Evolutionary conservation across 2,329 filamentous ascomycete genomes (phyloP).

Genomic region (Cladosporium sp.): DNA sequence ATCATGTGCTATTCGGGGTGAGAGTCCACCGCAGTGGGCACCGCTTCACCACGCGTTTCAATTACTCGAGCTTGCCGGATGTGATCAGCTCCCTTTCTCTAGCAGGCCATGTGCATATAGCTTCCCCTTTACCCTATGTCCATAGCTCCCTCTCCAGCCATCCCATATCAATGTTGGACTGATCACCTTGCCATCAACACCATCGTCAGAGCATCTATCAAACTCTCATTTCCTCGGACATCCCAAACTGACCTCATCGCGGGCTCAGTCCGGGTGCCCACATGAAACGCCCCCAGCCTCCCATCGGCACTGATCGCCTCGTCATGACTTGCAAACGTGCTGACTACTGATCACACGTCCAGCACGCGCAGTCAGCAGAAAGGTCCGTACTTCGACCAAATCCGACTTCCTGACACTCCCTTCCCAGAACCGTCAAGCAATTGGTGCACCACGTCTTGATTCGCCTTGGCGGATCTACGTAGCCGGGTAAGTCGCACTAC

Average conservation of each 20-base stretch:
- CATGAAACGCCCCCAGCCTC: constrained; percentile 12
- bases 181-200: too few relatives aligned
- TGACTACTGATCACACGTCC: background rate
- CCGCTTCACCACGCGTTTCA: background rate
- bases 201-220: too few relatives aligned
- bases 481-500: constrained; percentile 11
- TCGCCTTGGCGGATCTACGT: constrained; percentile 10
- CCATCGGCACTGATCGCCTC: background rate
- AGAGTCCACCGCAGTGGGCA: background rate
- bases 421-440: background rate
- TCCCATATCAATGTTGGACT: too few relatives aligned
- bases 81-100: background rate
- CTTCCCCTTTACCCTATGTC: too few relatives aligned
- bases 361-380: constrained; percentile 1
- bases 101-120: background rate
- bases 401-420: background rate
- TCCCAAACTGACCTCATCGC: background rate
- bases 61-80: background rate
- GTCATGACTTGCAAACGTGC: constrained; percentile 11
- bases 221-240: too few relatives aligned
- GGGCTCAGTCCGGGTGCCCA: constrained; percentile 9
- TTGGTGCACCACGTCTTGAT: background rate
- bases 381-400: constrained; percentile 2
- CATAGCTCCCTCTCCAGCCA: too few relatives aligned
- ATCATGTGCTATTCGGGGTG: background rate